Evolutionary conservation across 768 basidiomycete genomes (phyloP), one percentile per base, ranked within the genome.

Genomic region (Xanthoconium stramineum): DNA sequence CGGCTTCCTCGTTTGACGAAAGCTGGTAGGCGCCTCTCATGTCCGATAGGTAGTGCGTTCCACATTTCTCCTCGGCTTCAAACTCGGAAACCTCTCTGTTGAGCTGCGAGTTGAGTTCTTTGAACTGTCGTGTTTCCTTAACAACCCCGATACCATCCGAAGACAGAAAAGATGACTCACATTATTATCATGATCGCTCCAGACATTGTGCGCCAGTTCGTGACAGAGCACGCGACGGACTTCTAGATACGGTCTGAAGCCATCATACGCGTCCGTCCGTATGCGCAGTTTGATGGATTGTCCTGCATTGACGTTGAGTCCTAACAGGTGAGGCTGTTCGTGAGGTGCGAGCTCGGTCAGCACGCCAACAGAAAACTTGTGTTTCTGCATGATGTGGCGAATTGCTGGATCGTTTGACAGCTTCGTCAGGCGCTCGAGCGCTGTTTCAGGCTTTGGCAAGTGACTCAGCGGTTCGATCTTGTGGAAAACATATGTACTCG

Each of bases 311-410:
- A 79, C 78, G 62, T 91, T 91, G 38, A 89, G 75, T 0, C 90
- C 89, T 4, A 89, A 76, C 11, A 91, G 69, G 30, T 81, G 74
- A 7, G 88, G 88, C 55, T 86, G 79, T 64, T 90, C 88, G 55
- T 88, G 88, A 0, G 89, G 89, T 15, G 88, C 88, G 17, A 91
- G 81, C 69, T 91, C 89, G 2, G 88, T 90, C 43, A 91, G 74
- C 3, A 86, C 57, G 0, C 84, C 84, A 6, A 91, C 87, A 1
- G 82, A 76, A 60, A 89, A 84, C 56, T 82, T 68, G 69, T 91
- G 88, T 57, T 75, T 76, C 59, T 78, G 80, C 89, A 91, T 90
- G 54, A 91, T 67, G 65, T 88, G 82, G 20, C 69, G 74, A 46
- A 90, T 86, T 0, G 86, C 88, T 6, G 84, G 83, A 62, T 92